These are phyloP conservation scores for Penicillium sp. DNA, from an alignment of 2,329 filamentous ascomycete genomes.

Conservation along the genomic window DNA sequence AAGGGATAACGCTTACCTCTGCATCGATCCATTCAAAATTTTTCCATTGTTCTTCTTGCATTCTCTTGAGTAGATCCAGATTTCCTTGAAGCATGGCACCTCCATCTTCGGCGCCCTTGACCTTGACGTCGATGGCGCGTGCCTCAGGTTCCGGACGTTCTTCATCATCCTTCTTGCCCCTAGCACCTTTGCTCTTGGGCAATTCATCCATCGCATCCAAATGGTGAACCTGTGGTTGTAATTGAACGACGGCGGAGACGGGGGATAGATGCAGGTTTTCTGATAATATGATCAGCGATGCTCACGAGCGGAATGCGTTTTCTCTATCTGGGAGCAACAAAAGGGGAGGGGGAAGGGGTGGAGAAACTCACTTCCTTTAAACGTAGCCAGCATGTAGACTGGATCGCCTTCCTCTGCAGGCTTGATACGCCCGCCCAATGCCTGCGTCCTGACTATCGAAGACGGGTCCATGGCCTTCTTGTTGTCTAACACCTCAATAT, in stretches of 20 bases:
- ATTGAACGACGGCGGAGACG: slow-evolving; percentile 78
- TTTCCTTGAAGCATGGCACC: slow-evolving; percentile 70
- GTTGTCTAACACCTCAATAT: slow-evolving; percentile 41
- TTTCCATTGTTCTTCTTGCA: slow-evolving; percentile 83
- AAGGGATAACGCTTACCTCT: slow-evolving; percentile 32
- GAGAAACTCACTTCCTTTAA: slow-evolving; percentile 69
- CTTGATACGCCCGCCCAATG: slow-evolving; percentile 79
- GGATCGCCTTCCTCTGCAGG: slow-evolving; percentile 70
- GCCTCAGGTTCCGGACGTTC: slow-evolving; percentile 59
- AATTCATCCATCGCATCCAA: slow-evolving; percentile 82
- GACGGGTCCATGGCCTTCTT: slow-evolving; percentile 44
- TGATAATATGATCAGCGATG: slow-evolving; percentile 40
- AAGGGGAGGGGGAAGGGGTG: too few relatives aligned
- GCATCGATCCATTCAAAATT: slow-evolving; percentile 67
- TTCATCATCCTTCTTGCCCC: slow-evolving; percentile 49
- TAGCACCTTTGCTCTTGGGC: slow-evolving; percentile 38
- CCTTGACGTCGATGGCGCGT: slow-evolving; percentile 81
- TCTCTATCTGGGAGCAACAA: background rate
- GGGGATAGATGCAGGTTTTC: slow-evolving; percentile 86
- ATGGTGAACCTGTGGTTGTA: slow-evolving; percentile 91
- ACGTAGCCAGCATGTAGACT: slow-evolving; percentile 88
- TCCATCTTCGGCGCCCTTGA: slow-evolving; percentile 74
- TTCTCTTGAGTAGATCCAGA: slow-evolving; percentile 73
- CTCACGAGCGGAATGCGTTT: background rate
- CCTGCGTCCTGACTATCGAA: slow-evolving; percentile 73